Conservation (phyloP, 2,329 filamentous ascomycete genomes). For the Ceratocystis cacaofunesta region DNA sequence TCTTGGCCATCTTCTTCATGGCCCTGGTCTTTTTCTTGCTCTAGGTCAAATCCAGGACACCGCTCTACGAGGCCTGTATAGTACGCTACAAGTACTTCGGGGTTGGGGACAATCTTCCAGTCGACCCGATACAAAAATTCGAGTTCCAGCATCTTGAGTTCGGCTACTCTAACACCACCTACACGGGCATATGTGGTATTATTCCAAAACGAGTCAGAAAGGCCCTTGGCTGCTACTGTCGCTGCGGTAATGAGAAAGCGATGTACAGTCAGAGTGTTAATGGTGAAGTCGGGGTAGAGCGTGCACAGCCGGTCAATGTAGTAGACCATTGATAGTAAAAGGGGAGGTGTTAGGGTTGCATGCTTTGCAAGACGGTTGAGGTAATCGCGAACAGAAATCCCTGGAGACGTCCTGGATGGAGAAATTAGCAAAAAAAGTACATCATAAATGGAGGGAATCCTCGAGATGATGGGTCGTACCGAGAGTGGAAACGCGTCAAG, state of each 20-base stretch:
- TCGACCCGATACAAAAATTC: conserved; percentile 87
- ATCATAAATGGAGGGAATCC: neutral
- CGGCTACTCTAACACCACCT: conserved; percentile 77
- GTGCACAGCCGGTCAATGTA: conserved; percentile 93
- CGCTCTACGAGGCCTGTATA: conserved; percentile 72
- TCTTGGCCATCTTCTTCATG: conserved; percentile 25
- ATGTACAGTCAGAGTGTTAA: conserved; percentile 91
- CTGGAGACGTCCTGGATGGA: conserved; percentile 48
- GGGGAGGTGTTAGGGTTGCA: conserved; percentile 79
- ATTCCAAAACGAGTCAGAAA: conserved; percentile 96
- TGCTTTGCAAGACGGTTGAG: conserved; percentile 84
- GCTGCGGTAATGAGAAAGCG: conserved; percentile 92
- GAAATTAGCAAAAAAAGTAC: neutral
- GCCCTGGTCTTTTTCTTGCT: conserved; percentile 24
- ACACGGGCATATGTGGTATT: conserved; percentile 93
- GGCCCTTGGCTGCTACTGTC: conserved; percentile 86
- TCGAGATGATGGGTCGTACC: conserved; percentile 34
- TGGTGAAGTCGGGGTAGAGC: conserved; percentile 85
- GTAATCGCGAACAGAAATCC: conserved; percentile 89
- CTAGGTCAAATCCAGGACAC: conserved; percentile 39
- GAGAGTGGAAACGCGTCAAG: conserved; percentile 87
- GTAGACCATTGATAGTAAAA: conserved; percentile 96
- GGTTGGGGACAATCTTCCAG: conserved; percentile 93
- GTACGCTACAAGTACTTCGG: conserved; percentile 85
- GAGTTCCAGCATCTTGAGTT: conserved; percentile 79